These are phyloP conservation scores for Saccharomycopsis fermentans DNA, from an alignment of 805 yeast genomes.

Conservation along the genomic window DNA sequence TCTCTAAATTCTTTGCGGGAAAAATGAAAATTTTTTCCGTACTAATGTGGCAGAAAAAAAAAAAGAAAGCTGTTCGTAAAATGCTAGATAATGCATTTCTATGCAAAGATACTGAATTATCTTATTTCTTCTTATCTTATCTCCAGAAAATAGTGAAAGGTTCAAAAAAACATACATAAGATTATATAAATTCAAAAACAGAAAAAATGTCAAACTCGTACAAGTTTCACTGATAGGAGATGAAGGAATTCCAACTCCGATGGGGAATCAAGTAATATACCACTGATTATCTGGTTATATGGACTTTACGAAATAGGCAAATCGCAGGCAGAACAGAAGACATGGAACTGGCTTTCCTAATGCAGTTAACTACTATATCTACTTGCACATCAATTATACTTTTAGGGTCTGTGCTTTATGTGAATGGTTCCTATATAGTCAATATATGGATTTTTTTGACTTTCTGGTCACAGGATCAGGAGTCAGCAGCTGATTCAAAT, in stretches of 20 bases:
- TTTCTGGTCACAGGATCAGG: neutral
- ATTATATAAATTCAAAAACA: neutral
- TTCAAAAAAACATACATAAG: neutral
- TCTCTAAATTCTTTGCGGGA: too few species aligned
- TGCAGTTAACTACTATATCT: too few species aligned
- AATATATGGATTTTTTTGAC: too few species aligned
- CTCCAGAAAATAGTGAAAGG: neutral
- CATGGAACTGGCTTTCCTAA: too few species aligned
- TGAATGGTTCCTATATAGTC: too few species aligned
- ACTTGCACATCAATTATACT: too few species aligned
- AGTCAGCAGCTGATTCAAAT: neutral
- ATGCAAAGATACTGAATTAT: neutral
- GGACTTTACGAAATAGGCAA: neutral
- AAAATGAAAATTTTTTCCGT: too few species aligned
- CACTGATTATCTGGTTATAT: neutral
- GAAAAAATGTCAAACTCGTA: neutral
- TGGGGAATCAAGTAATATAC: too few species aligned
- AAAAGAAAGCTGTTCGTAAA: neutral
- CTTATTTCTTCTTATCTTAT: neutral
- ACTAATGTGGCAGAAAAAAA: neutral
- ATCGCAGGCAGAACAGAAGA: neutral
- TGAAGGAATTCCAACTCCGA: constrained; percentile 1
- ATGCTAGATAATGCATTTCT: neutral
- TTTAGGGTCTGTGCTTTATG: too few species aligned
- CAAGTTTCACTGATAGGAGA: neutral